Base-by-base conservation (phyloP, 2,329 filamentous ascomycete species). In the Basipetospora chlamydospora region DNA sequence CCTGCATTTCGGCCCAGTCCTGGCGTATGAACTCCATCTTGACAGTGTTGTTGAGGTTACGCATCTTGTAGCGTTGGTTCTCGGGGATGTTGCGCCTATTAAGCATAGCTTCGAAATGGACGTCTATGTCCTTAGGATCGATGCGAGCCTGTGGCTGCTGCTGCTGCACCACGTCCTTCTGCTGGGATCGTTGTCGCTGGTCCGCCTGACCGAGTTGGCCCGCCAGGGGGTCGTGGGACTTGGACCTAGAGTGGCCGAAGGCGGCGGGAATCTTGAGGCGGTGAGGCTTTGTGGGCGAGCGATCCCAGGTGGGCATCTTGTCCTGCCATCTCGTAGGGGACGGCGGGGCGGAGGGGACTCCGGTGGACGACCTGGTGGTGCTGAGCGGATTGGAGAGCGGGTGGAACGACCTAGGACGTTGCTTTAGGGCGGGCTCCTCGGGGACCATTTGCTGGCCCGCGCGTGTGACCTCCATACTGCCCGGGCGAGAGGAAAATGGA, bases 11-110 rank as follows among this genome's bases (percentile, higher is more conserved):
- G 6, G 73, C 74, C 66, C 82, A 84, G 53, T 95, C 83, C 54
- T 93, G 87, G 37, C 80, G 78, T 48, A 96, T 86, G 49, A 98
- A 92, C 51, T 96, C 87, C 52, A 86, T 83, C 59, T 98, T 98
- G 62, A 96, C 87, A 25, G 82, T 80, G 44, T 84, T 71, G 43
- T 83, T 85, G 41, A 98, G 64, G 39, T 78, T 87, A 31, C 88
- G 74, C 86, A 98, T 95, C 60, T 92, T 92, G 56, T 88, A 85
- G 38, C 88, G 72, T 66, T 94, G 86, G 44, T 94, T 82, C 50
- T 92, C 83, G 3, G 88, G 87, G 38, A 96, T 93, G 49, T 96
- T 94, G 44, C 88, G 73, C 13, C 87, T 77, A 53, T 94, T 85
- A 56, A 93, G 54, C 56, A 74, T 67, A 3, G 68, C 72, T 47